phyloP scores from a whole-genome alignment of 2,329 filamentous ascomycete genomes.

The Penicillium sp. region DNA sequence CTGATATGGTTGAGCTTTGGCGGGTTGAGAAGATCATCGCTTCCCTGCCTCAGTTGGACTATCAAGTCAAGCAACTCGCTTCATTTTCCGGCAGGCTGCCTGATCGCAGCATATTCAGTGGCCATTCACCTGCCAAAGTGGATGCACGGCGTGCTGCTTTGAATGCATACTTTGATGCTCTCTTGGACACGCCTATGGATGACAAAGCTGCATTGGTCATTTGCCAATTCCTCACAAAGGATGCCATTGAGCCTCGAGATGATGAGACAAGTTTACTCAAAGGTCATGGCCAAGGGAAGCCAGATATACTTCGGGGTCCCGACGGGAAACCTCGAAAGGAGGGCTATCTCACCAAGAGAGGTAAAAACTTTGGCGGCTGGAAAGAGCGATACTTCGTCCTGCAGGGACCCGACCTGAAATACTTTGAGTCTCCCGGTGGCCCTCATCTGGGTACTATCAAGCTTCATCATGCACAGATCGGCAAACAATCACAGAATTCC shows the following conservation, averaged over 20 bases:
- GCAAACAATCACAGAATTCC: slow-evolving; percentile 72
- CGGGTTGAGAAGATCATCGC: slow-evolving; percentile 86
- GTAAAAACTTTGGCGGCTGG: slow-evolving; percentile 99
- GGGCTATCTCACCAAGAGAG: slow-evolving; percentile 91
- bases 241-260: slow-evolving; percentile 54
- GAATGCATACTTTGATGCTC: slow-evolving; percentile 77
- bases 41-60: slow-evolving; percentile 76
- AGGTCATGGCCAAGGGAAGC: slow-evolving; percentile 30
- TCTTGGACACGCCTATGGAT: slow-evolving; percentile 78
- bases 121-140: slow-evolving; percentile 88
- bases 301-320: slow-evolving; percentile 46
- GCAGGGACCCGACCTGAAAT: slow-evolving; percentile 70
- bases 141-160: slow-evolving; percentile 78
- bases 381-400: slow-evolving; percentile 75
- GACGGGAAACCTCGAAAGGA: slow-evolving; percentile 69
- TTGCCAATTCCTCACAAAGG: slow-evolving; percentile 76
- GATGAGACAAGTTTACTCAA: slow-evolving; percentile 52
- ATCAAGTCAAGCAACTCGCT: slow-evolving; percentile 69
- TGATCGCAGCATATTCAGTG: slow-evolving; percentile 79
- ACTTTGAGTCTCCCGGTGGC: slow-evolving; percentile 87
- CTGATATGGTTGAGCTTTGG: slow-evolving; percentile 67
- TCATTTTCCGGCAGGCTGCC: slow-evolving; percentile 71
- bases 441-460: slow-evolving; percentile 91
- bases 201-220: slow-evolving; percentile 71
- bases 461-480: slow-evolving; percentile 83